Conservation (phyloP, 768 basidiomycete genomes). For the Leccinum boreale region DNA sequence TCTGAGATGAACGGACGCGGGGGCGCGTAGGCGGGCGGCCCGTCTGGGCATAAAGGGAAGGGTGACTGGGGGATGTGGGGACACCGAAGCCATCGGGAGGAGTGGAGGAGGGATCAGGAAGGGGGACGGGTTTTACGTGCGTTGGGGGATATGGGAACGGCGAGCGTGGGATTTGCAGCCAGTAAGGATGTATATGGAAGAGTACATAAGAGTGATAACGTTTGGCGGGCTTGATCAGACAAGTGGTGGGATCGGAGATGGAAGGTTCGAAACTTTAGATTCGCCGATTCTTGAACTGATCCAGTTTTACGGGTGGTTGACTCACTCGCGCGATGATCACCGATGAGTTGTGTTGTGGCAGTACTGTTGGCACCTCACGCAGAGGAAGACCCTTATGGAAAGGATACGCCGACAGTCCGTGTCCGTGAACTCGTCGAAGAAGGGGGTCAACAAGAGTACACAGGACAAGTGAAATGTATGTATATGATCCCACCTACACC, state of each 20-base stretch:
- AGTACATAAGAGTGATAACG: constrained; percentile 33
- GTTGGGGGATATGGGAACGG: neutral
- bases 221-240: constrained; percentile 23
- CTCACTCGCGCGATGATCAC: constrained; percentile 26
- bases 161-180: constrained; percentile 30
- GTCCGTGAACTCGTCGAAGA: constrained; percentile 14
- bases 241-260: constrained; percentile 30
- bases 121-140: constrained; percentile 25
- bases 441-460: constrained; percentile 30
- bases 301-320: constrained; percentile 2
- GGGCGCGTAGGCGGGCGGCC: constrained; percentile 1
- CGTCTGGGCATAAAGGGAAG: constrained; percentile 5
- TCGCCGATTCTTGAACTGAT: constrained; percentile 23
- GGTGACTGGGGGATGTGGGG: constrained; percentile 26
- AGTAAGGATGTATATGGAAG: constrained; percentile 14
- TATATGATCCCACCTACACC: constrained; percentile 15
- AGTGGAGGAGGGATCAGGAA: constrained; percentile 12
- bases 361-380: constrained; percentile 10
- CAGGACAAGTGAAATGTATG: constrained; percentile 21
- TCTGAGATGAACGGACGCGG: neutral
- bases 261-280: constrained; percentile 31
- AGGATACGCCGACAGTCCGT: constrained; percentile 28
- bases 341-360: constrained; percentile 22
- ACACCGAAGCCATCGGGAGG: constrained; percentile 10
- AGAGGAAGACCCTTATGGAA: constrained; percentile 30